phyloP scores from a whole-genome alignment of 192 early-diverging fungal genomes.

The Umbelopsis sp. region DNA sequence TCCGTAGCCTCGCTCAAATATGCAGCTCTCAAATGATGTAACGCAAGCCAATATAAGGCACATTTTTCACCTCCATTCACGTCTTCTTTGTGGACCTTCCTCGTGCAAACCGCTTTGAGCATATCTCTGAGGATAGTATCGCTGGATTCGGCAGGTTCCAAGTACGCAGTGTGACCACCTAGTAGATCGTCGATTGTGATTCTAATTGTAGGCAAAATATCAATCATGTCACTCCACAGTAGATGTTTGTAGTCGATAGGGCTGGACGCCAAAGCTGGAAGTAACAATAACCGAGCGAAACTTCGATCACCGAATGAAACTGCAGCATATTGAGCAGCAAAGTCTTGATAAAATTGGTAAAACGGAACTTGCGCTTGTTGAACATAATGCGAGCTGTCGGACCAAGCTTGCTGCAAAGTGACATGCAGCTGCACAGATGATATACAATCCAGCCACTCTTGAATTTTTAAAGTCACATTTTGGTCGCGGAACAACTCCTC shows the following conservation, averaged over 20 bases:
- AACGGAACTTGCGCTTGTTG: slow-evolving; percentile 40
- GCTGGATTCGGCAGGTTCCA: slow-evolving; percentile 5
- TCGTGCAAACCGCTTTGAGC: slow-evolving; percentile 11
- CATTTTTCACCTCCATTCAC: slow-evolving; percentile 15
- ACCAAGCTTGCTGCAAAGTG: slow-evolving; percentile 33
- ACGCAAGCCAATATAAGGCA: slow-evolving; percentile 25
- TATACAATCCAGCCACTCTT: slow-evolving; percentile 23
- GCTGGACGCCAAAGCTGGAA: slow-evolving; percentile 16
- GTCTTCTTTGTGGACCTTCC: slow-evolving; percentile 11
- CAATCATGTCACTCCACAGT: slow-evolving; percentile 33
- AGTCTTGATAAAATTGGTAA: slow-evolving; percentile 44
- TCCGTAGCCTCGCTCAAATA: slow-evolving; percentile 3
- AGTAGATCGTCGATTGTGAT: slow-evolving; percentile 5
- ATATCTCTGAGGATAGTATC: slow-evolving; percentile 1
- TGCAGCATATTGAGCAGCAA: slow-evolving; percentile 39
- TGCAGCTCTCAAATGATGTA: slow-evolving; percentile 19
- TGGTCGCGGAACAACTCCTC: slow-evolving; percentile 35
- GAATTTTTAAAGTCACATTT: slow-evolving; percentile 19
- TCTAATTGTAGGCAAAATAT: slow-evolving; percentile 21
- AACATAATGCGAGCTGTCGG: slow-evolving; percentile 32
- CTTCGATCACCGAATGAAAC: slow-evolving; percentile 34
- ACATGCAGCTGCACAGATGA: slow-evolving; percentile 17
- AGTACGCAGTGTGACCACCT: not conserved
- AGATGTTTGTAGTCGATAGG: slow-evolving; percentile 37
- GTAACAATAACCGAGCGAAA: slow-evolving; percentile 37